These are phyloP conservation scores for Xerocomus brunneocitrinus DNA, from an alignment of 768 basidiomycete genomes.

Conservation along the genomic window DNA sequence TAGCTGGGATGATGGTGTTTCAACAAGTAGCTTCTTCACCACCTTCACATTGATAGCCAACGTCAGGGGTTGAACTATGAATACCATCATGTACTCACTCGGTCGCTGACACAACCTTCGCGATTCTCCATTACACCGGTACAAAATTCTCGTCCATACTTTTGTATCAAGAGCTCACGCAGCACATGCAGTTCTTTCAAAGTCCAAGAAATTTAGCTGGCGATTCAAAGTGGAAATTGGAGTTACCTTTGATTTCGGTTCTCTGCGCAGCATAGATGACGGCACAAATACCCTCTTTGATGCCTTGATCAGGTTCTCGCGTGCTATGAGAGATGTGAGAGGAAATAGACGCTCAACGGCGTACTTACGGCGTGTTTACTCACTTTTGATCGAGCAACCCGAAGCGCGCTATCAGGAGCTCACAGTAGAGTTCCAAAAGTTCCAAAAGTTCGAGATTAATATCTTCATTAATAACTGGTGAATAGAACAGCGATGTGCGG, in stretches of 20 bases:
- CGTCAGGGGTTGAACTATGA: background rate
- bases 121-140: conserved; percentile 82
- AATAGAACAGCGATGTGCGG: conserved; percentile 7
- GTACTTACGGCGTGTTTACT: conserved; percentile 21
- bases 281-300: conserved; percentile 80
- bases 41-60: conserved; percentile 43
- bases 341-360: conserved; percentile 5
- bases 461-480: conserved; percentile 76
- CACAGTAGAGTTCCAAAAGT: conserved; percentile 89
- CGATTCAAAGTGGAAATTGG: background rate
- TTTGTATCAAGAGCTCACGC: conserved; percentile 93
- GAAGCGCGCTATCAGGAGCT: conserved; percentile 89
- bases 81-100: conserved; percentile 46
- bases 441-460: conserved; percentile 85
- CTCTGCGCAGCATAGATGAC: conserved; percentile 90
- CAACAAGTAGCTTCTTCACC: conserved; percentile 63
- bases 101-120: conserved; percentile 73
- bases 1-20: conserved; percentile 66
- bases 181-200: conserved; percentile 77
- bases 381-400: conserved; percentile 87
- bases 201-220: conserved; percentile 2
- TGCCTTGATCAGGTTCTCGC: conserved; percentile 82
- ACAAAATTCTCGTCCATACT: conserved; percentile 90
- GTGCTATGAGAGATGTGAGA: conserved; percentile 39
- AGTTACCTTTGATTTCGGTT: conserved; percentile 80